Conservation (phyloP, 2,329 filamentous ascomycete genomes). For the Mycosphaerella arachidis region DNA sequence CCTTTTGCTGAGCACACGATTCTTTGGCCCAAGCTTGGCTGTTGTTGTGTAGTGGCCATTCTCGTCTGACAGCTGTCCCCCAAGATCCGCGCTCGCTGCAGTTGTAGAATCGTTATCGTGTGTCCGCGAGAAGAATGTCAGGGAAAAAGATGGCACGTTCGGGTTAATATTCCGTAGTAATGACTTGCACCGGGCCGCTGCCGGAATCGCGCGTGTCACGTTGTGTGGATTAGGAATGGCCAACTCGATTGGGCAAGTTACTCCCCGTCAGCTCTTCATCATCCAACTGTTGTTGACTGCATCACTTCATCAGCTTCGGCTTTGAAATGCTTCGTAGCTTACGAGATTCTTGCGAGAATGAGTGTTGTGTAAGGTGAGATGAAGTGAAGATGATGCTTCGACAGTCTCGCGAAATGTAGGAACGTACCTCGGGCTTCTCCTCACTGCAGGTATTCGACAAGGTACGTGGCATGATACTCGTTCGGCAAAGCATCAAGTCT, state of each 20-base stretch:
- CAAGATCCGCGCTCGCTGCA: neutral
- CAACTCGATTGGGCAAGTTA: neutral
- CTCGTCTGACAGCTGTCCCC: neutral
- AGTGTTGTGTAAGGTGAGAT: neutral
- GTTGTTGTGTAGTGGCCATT: neutral
- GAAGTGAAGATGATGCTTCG: neutral
- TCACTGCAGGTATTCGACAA: neutral
- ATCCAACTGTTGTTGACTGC: neutral
- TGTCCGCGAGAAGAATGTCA: neutral
- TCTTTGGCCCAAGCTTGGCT: constrained; percentile 3
- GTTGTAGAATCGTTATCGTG: neutral
- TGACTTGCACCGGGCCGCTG: neutral
- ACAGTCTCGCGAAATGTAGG: neutral
- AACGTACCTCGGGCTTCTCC: neutral
- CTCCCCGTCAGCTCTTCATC: neutral
- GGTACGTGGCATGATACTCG: neutral
- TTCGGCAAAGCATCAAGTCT: neutral
- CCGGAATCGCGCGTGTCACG: neutral
- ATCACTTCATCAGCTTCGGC: neutral
- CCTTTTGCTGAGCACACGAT: constrained; percentile 14
- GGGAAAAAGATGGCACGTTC: neutral
- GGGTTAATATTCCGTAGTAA: neutral
- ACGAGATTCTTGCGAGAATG: neutral
- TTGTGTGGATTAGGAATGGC: neutral
- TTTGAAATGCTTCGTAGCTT: neutral